These are phyloP conservation scores for Fagus sylvatica DNA, from an alignment of 306 rosid species.

Conservation along the genomic window DNA sequence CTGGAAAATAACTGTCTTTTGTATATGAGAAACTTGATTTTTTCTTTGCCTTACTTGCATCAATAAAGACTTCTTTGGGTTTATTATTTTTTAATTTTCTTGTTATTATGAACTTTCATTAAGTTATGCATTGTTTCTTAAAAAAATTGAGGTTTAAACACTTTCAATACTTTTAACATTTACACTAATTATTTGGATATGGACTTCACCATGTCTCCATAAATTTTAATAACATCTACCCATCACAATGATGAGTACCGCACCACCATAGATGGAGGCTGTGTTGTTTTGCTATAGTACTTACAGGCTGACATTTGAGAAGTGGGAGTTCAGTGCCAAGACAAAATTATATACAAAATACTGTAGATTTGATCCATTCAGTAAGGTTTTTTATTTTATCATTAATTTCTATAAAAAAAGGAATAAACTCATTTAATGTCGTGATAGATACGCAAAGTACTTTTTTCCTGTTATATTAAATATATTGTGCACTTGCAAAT, in stretches of 20 bases:
- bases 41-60: not conserved
- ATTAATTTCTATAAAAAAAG: too few relatives aligned
- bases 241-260: not conserved
- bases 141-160: not conserved
- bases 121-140: not conserved
- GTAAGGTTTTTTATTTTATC: not conserved
- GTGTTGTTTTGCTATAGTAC: not conserved
- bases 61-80: not conserved
- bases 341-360: not conserved
- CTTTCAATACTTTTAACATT: not conserved
- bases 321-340: not conserved
- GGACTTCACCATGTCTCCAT: not conserved
- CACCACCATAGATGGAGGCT: not conserved
- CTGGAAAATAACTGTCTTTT: not conserved
- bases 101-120: not conserved
- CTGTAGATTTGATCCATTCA: not conserved
- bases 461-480: not conserved
- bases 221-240: not conserved
- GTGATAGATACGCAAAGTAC: not conserved
- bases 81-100: not conserved
- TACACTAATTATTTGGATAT: not conserved
- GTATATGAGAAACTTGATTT: too few relatives aligned
- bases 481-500: not conserved
- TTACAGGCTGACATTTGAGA: not conserved
- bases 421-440: too few relatives aligned